Evolutionary conservation across 2,329 filamentous ascomycete genomes (phyloP).

Genomic region (Fusarium zealandicum): DNA sequence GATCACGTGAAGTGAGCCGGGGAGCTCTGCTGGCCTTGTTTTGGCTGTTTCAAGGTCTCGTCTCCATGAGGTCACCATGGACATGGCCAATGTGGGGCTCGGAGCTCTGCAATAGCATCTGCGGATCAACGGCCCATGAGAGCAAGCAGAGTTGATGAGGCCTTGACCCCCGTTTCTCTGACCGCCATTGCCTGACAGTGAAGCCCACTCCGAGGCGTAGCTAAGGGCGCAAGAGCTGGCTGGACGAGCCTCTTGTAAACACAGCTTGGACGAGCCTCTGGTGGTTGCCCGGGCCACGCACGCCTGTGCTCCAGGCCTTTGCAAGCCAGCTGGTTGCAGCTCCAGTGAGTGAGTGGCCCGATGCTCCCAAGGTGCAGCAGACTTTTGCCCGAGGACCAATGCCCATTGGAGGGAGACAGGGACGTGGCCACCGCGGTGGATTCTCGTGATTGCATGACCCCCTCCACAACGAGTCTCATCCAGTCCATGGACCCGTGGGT

Average conservation of each 20-base stretch:
- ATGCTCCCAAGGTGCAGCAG: slow-evolving; percentile 38
- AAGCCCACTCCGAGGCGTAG: slow-evolving; percentile 6
- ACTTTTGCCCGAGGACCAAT: slow-evolving; percentile 36
- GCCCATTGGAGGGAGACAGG: slow-evolving; percentile 41
- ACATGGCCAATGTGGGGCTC: slow-evolving; percentile 30
- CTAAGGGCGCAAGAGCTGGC: slow-evolving; percentile 10
- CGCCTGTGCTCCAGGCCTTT: not conserved
- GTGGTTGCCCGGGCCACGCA: slow-evolving; percentile 35
- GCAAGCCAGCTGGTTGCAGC: slow-evolving; percentile 7
- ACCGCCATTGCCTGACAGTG: slow-evolving; percentile 27
- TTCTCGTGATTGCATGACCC: slow-evolving; percentile 35
- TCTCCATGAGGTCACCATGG: slow-evolving; percentile 40
- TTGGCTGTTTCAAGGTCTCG: slow-evolving; percentile 12
- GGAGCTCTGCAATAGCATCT: slow-evolving; percentile 31
- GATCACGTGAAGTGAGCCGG: slow-evolving; percentile 43
- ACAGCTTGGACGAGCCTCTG: slow-evolving; percentile 34
- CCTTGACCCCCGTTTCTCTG: slow-evolving; percentile 15
- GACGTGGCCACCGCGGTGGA: slow-evolving; percentile 37
- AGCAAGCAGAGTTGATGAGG: slow-evolving; percentile 14
- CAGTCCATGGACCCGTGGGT: slow-evolving; percentile 35
- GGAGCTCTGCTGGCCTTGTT: slow-evolving; percentile 27
- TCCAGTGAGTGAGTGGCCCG: slow-evolving; percentile 36
- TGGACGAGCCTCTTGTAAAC: slow-evolving; percentile 19
- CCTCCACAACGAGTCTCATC: slow-evolving; percentile 39
- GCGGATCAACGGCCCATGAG: slow-evolving; percentile 29